These are phyloP conservation scores for Rhodotorula diobovata DNA, from an alignment of 768 basidiomycete species.

Conservation along the genomic window DNA sequence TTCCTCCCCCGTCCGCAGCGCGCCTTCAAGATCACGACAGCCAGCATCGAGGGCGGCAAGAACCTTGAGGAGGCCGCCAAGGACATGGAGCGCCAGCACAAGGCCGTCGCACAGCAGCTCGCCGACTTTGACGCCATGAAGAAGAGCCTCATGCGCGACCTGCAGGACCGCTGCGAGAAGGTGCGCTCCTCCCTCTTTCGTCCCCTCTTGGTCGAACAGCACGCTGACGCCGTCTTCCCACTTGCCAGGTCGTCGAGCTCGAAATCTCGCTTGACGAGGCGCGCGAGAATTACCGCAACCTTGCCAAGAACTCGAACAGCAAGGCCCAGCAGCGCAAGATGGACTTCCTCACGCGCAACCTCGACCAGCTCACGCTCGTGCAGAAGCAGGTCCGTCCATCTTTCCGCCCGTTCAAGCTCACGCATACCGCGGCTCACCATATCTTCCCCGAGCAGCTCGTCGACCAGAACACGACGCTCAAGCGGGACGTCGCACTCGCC, in stretches of 20 bases:
- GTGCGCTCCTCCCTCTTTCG: conserved; percentile 50
- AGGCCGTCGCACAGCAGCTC: conserved; percentile 94
- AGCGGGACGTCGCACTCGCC: conserved; percentile 95
- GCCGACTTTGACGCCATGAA: conserved; percentile 98
- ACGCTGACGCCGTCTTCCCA: background rate
- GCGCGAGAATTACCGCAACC: conserved; percentile 97
- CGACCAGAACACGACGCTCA: conserved; percentile 92
- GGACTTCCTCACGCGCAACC: conserved; percentile 93
- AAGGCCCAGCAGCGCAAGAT: conserved; percentile 99
- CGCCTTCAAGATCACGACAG: conserved; percentile 92
- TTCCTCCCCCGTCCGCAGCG: conserved; percentile 57
- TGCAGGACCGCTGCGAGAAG: conserved; percentile 99
- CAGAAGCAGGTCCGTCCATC: conserved; percentile 77
- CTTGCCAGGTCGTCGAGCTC: conserved; percentile 88
- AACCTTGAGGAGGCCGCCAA: conserved; percentile 94
- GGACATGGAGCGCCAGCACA: conserved; percentile 92
- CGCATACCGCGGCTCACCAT: background rate
- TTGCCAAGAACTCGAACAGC: conserved; percentile 95
- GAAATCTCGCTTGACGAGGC: conserved; percentile 98
- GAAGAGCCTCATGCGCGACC: conserved; percentile 95
- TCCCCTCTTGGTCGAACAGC: background rate
- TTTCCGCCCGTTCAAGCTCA: background rate
- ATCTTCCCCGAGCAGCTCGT: conserved; percentile 62
- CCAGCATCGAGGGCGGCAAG: conserved; percentile 94
- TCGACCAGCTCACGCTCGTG: conserved; percentile 88